Evolutionary conservation across 495 filamentous ascomycete species (phyloP), one percentile per base, ranked within the genome.

Genomic region (Hypoxylon subgilvum): DNA sequence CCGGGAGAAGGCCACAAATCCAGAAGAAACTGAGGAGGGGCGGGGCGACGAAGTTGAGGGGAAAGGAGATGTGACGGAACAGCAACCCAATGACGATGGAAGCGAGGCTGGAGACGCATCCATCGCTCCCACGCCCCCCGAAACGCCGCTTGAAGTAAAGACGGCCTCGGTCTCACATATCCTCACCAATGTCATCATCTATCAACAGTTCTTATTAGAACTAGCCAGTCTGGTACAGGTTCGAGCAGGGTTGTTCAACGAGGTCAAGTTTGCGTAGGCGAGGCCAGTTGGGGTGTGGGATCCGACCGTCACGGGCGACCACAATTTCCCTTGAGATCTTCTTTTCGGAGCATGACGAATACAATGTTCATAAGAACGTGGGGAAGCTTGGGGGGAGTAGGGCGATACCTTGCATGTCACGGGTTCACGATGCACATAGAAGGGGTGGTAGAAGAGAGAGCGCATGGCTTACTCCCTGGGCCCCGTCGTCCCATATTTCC

Each of bases 181-280:
- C 1, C 75, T 98, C 46, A 97, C 94, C 4, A 90, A 90, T 63
- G 80, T 84, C 16, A 81, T 89, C 38, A 77, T 90, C 45, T 74
- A 88, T 58, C 87, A 89, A 69, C 90, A 95, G 59, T 98, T 98
- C 69, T 72, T 96, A 4, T 76, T 97, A 35, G 94, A 98, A 74
- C 69, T 97, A 28, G 87, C 91, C 2, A 93, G 92, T 6, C 72
- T 96, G 65, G 82, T 96, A 45, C 91, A 97, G 65, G 87, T 92
- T 8, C 79, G 94, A 45, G 90, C 91, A 2, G 88, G 86, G 42
- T 65, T 97, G 31, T 96, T 97, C 75, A 86, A 84, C 32, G 94
- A 98, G 72, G 88, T 96, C 7, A 85, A 81, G 48, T 91, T 87
- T 76, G 77, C 71, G 27, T 86, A 65, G 45, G 25, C 9, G 23